Conservation (phyloP, 176 grass and related monocot genomes). For the Ananas comosus region DNA sequence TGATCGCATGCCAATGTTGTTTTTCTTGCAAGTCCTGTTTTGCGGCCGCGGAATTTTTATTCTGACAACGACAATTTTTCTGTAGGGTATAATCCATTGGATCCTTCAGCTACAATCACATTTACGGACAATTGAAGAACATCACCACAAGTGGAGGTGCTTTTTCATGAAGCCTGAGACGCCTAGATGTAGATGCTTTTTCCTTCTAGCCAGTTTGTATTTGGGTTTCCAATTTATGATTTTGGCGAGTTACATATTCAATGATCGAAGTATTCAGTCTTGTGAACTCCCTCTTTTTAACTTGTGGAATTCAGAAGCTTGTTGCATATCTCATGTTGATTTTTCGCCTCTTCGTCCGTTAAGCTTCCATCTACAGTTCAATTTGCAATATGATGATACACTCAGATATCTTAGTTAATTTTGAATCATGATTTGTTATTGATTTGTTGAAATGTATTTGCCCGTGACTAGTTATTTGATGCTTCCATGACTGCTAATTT, state of each 20-base stretch:
- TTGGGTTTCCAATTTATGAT: not conserved
- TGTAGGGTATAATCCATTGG: not conserved
- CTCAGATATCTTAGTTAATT: too few species aligned
- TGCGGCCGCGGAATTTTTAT: not conserved
- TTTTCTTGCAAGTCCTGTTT: not conserved
- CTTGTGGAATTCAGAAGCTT: too few species aligned
- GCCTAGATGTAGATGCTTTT: not conserved
- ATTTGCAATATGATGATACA: too few species aligned
- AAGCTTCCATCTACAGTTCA: too few species aligned
- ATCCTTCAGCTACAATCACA: not conserved
- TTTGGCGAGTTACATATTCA: not conserved
- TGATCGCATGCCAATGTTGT: not conserved
- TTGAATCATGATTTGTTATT: too few species aligned
- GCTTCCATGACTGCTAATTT: too few species aligned
- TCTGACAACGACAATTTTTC: not conserved
- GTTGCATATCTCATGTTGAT: too few species aligned
- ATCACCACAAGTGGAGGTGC: not conserved
- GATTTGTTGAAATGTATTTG: too few species aligned
- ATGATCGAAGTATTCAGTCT: too few species aligned
- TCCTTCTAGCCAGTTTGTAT: not conserved
- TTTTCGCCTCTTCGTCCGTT: too few species aligned
- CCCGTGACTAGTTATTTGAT: too few species aligned
- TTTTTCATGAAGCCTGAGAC: not conserved
- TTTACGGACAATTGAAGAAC: not conserved
- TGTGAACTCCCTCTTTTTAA: too few species aligned